Conservation (phyloP, 352 stramenopile species). For the Phytophthora gonapodyides region DNA sequence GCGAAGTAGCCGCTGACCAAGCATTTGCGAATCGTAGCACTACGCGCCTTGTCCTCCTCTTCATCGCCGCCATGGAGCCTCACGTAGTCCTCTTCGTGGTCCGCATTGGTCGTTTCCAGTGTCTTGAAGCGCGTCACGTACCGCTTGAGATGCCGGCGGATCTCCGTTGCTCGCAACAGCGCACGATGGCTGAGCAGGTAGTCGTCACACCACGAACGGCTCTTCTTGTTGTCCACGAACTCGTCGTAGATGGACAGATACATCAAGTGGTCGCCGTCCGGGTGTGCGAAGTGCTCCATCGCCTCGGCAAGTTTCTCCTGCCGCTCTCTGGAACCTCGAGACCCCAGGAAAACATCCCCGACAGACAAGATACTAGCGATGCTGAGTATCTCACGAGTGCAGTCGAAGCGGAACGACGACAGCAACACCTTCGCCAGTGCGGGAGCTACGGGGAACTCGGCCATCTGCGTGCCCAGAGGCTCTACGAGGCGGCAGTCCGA, state of each 20-base stretch:
- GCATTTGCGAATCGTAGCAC: constrained; percentile 57
- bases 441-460: constrained; percentile 97
- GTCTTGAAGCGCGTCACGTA: constrained; percentile 65
- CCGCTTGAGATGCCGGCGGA: constrained; percentile 67
- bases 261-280: constrained; percentile 73
- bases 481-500: constrained; percentile 63
- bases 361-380: constrained; percentile 97
- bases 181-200: constrained; percentile 64
- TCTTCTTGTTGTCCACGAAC: constrained; percentile 70
- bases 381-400: constrained; percentile 93
- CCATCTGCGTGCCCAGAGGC: constrained; percentile 94
- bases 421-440: constrained; percentile 75
- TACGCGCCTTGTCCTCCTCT: constrained; percentile 31
- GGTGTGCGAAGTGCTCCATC: constrained; percentile 70
- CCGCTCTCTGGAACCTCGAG: constrained; percentile 66
- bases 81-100: constrained; percentile 23
- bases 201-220: constrained; percentile 76
- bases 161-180: constrained; percentile 64
- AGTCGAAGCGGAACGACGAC: constrained; percentile 71
- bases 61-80: constrained; percentile 16
- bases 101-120: constrained; percentile 3
- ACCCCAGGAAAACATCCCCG: constrained; percentile 76
- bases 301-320: constrained; percentile 66
- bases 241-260: constrained; percentile 74
- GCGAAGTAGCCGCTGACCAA: constrained; percentile 91